Evolutionary conservation across 768 basidiomycete species (phyloP).

Genomic region (Boletus pseudopeckii): DNA sequence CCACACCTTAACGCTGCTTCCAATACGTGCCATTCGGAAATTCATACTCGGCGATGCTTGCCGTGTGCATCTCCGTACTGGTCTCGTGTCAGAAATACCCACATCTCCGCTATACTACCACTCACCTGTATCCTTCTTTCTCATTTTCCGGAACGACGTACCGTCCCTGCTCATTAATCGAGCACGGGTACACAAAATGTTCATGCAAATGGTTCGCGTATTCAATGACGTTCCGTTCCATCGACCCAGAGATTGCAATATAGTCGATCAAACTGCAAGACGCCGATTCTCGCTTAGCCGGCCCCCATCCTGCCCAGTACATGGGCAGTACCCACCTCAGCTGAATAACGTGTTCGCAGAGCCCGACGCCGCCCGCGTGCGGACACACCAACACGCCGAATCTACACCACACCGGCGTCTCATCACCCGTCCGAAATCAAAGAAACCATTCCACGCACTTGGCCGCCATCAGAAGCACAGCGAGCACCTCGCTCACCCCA

Average conservation of each 20-base stretch:
- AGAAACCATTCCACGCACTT: slow-evolving; percentile 47
- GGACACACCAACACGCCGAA: slow-evolving; percentile 87
- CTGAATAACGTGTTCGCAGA: slow-evolving; percentile 91
- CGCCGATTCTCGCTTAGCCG: slow-evolving; percentile 9
- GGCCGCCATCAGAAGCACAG: slow-evolving; percentile 85
- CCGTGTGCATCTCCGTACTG: slow-evolving; percentile 79
- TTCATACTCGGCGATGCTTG: slow-evolving; percentile 74
- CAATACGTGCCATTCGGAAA: slow-evolving; percentile 62
- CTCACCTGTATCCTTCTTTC: slow-evolving; percentile 63
- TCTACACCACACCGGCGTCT: slow-evolving; percentile 34
- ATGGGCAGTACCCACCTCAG: slow-evolving; percentile 45
- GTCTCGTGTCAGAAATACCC: background rate
- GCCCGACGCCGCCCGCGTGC: slow-evolving; percentile 89
- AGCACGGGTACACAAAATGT: slow-evolving; percentile 81
- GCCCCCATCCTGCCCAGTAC: background rate
- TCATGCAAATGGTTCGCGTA: slow-evolving; percentile 87
- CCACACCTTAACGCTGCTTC: background rate
- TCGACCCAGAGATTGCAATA: slow-evolving; percentile 79
- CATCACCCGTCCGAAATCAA: background rate
- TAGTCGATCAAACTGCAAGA: slow-evolving; percentile 78
- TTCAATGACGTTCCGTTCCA: slow-evolving; percentile 90
- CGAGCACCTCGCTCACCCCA: slow-evolving; percentile 87
- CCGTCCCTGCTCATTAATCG: slow-evolving; percentile 77
- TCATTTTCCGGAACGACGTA: slow-evolving; percentile 80
- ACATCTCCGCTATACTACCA: slow-evolving; percentile 2